Percentiles rank a stretch among this genome's conserved stretches.
These are phyloP conservation scores for Metschnikowia lunata DNA, from an alignment of 805 yeast genomes.

Conservation along the genomic window DNA sequence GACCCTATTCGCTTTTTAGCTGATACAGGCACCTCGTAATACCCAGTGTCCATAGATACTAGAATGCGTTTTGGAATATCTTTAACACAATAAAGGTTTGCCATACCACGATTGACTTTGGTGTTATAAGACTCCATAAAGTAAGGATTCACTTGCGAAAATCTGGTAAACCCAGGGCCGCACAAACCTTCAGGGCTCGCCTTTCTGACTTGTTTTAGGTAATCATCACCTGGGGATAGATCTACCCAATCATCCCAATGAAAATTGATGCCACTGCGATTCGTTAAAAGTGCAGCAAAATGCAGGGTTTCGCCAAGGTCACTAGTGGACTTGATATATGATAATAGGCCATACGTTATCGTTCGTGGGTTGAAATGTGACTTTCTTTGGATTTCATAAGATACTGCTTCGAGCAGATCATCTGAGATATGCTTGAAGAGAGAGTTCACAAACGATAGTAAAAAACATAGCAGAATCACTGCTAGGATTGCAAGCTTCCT, in stretches of 20 bases:
- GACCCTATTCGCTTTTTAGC: slow-evolving; percentile 23
- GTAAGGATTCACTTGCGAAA: slow-evolving; percentile 29
- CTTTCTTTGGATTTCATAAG: slow-evolving; percentile 21
- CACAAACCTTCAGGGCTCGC: slow-evolving; percentile 23
- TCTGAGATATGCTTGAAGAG: slow-evolving; percentile 20
- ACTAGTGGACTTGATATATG: slow-evolving; percentile 9
- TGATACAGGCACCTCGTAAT: slow-evolving; percentile 27
- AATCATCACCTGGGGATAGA: slow-evolving; percentile 20
- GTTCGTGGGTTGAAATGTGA: slow-evolving; percentile 26
- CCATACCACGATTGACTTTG: slow-evolving; percentile 32
- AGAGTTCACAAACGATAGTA: slow-evolving; percentile 10
- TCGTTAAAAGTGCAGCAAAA: slow-evolving; percentile 4
- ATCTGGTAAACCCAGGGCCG: slow-evolving; percentile 17
- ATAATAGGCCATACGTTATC: slow-evolving; percentile 7
- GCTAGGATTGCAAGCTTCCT: slow-evolving; percentile 10
- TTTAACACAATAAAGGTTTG: slow-evolving; percentile 29
- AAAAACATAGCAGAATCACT: slow-evolving; percentile 6
- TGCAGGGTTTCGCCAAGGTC: not conserved
- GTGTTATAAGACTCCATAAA: slow-evolving; percentile 30
- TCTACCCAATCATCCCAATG: slow-evolving; percentile 43
- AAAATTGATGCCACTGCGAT: slow-evolving; percentile 24
- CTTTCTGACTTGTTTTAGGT: slow-evolving; percentile 18
- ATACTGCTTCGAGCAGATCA: slow-evolving; percentile 18
- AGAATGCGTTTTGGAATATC: slow-evolving; percentile 26
- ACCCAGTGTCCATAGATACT: slow-evolving; percentile 22